Evolutionary conservation across 1,284 basidiomycete genomes (phyloP).

Genomic region (Meripilus lineatus): DNA sequence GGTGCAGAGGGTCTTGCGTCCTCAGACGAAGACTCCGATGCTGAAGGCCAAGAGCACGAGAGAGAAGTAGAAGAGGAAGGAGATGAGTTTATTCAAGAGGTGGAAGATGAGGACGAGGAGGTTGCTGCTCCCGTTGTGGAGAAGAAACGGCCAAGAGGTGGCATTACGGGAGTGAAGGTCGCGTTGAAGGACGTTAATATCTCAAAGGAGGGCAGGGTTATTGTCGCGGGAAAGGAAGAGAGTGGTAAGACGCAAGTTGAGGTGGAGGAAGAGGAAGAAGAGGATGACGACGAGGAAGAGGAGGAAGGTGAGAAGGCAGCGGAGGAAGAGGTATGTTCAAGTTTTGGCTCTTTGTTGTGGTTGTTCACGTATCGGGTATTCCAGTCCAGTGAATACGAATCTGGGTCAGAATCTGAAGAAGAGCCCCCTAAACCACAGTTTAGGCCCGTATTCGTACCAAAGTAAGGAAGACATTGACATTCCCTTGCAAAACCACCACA

Average conservation of each 20-base stretch:
- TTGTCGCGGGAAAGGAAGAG: conserved; percentile 64
- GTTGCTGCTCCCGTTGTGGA: conserved; percentile 23
- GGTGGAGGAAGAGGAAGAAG: conserved; percentile 57
- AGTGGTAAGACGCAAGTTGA: conserved; percentile 54
- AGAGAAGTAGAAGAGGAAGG: conserved; percentile 41
- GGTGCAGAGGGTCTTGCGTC: conserved; percentile 49
- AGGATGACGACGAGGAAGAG: conserved; percentile 44
- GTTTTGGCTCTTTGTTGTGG: conserved; percentile 7
- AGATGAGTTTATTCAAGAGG: conserved; percentile 49
- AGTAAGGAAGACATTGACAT: too few species aligned
- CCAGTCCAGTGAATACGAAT: conserved; percentile 76
- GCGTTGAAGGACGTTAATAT: conserved; percentile 67
- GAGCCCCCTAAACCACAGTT: conserved; percentile 59
- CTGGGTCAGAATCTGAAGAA: conserved; percentile 63
- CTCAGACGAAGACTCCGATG: conserved; percentile 57
- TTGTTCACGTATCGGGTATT: conserved; percentile 13
- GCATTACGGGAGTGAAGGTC: conserved; percentile 60
- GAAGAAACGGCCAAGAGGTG: conserved; percentile 20
- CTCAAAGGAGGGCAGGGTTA: conserved; percentile 67
- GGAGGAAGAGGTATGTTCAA: conserved; percentile 35
- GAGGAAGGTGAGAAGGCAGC: conserved; percentile 38
- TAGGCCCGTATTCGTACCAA: conserved; percentile 88
- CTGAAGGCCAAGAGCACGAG: conserved; percentile 31
- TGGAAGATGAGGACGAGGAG: conserved; percentile 40
- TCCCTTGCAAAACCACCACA: too few species aligned